Conservation (phyloP, 2,329 filamentous ascomycete genomes). For the Orbilia ellipsospora region DNA sequence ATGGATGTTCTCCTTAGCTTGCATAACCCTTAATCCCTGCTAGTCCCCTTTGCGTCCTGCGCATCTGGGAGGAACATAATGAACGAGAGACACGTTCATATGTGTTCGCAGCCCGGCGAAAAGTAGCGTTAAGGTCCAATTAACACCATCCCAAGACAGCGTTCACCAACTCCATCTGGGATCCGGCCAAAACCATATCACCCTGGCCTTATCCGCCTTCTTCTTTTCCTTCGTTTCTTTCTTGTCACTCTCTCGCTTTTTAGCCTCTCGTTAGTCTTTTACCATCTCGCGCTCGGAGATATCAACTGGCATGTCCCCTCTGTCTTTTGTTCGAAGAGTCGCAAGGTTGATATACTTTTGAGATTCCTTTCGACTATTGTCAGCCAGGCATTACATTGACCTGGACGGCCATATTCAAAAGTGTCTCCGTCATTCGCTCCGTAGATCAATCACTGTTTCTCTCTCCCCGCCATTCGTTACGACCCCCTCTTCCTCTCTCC, state of each 20-base stretch:
- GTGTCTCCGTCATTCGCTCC: slow-evolving; percentile 51
- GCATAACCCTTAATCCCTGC: slow-evolving; percentile 52
- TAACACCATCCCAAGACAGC: slow-evolving; percentile 48
- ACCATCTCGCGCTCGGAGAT: slow-evolving; percentile 50
- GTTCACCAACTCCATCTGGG: slow-evolving; percentile 55
- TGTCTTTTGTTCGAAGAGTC: slow-evolving; percentile 54
- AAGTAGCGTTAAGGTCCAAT: slow-evolving; percentile 35
- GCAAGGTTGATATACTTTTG: slow-evolving; percentile 57
- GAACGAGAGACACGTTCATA: slow-evolving; percentile 54
- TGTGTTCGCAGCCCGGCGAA: slow-evolving; percentile 45
- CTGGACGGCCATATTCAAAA: slow-evolving; percentile 32
- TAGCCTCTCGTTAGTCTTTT: slow-evolving; percentile 51
- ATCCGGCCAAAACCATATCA: slow-evolving; percentile 51
- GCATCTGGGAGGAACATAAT: slow-evolving; percentile 54
- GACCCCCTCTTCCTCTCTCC: slow-evolving; percentile 20
- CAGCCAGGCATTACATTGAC: slow-evolving; percentile 22
- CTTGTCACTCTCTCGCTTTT: slow-evolving; percentile 37
- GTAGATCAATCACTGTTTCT: slow-evolving; percentile 25
- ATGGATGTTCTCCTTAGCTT: slow-evolving; percentile 54
- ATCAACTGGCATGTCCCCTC: slow-evolving; percentile 55
- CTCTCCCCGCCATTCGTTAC: slow-evolving; percentile 59
- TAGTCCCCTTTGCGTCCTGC: slow-evolving; percentile 49
- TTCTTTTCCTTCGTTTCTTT: slow-evolving; percentile 54
- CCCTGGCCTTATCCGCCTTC: slow-evolving; percentile 38
- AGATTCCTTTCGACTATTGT: slow-evolving; percentile 52